A percentile compares a stretch with the other conserved stretches of the same genome.
Evolutionary conservation across 495 filamentous ascomycete species (phyloP).

Genomic region (Xylaria telfairii): DNA sequence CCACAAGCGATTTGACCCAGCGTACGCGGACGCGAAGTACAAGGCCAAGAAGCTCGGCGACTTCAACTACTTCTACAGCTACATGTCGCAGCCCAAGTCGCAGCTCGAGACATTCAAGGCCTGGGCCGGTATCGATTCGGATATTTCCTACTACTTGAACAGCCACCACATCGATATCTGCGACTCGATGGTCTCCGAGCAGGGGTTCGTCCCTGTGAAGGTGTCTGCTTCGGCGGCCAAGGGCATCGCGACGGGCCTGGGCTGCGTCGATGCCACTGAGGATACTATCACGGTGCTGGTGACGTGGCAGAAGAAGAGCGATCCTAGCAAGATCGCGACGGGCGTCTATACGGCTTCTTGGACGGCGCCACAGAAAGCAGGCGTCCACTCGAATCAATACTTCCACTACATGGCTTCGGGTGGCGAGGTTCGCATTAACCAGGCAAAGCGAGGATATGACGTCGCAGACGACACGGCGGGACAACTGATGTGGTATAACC

Average conservation of each 20-base stretch:
- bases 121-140: conserved; percentile 89
- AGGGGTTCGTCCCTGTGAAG: conserved; percentile 74
- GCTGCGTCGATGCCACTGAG: conserved; percentile 81
- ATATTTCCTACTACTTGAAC: conserved; percentile 96
- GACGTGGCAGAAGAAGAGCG: conserved; percentile 78
- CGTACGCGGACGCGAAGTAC: conserved; percentile 84
- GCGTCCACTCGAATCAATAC: conserved; percentile 93
- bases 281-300: conserved; percentile 92
- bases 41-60: conserved; percentile 78
- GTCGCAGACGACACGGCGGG: conserved; percentile 79
- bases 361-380: conserved; percentile 90
- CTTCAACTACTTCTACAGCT: conserved; percentile 97
- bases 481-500: conserved; percentile 83
- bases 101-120: conserved; percentile 96
- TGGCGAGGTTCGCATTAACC: conserved; percentile 88
- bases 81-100: conserved; percentile 93
- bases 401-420: conserved; percentile 88
- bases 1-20: conserved; percentile 94
- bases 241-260: conserved; percentile 73
- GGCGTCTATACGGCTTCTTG: conserved; percentile 95
- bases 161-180: conserved; percentile 91
- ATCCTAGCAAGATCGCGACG: conserved; percentile 72
- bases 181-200: conserved; percentile 80
- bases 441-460: conserved; percentile 94
- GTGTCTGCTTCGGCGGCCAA: conserved; percentile 79